These are phyloP conservation scores for Myxozyma monticola DNA, from an alignment of 805 yeast genomes.

Conservation along the genomic window DNA sequence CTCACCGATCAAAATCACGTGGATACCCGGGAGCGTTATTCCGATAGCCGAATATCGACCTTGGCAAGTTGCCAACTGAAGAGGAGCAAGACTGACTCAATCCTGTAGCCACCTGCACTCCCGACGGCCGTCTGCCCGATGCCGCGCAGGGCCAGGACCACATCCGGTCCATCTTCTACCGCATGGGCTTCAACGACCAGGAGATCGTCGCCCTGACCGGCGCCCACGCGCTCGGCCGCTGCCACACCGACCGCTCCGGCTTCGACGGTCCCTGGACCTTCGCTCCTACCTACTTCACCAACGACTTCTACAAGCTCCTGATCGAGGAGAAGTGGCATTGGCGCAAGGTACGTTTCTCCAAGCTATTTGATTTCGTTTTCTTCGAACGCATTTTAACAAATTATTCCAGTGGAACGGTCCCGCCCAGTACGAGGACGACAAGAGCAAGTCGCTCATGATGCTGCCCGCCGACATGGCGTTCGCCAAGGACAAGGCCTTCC, in stretches of 20 bases:
- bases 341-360: too few relatives aligned
- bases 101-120: conserved; percentile 46
- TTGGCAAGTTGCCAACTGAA: too few relatives aligned
- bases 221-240: conserved; percentile 64
- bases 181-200: conserved; percentile 58
- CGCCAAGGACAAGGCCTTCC: conserved; percentile 55
- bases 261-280: conserved; percentile 90
- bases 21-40: too few relatives aligned
- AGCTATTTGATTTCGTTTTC: conserved; percentile 4
- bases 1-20: too few relatives aligned
- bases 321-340: conserved; percentile 54
- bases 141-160: conserved; percentile 57
- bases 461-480: conserved; percentile 76
- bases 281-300: conserved; percentile 67
- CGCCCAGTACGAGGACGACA: conserved; percentile 61
- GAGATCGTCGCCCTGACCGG: conserved; percentile 65
- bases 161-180: conserved; percentile 53
- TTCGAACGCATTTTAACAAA: conserved; percentile 48
- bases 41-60: too few relatives aligned
- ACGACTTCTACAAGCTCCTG: conserved; percentile 63
- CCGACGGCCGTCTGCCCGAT: conserved; percentile 63
- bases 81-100: too few relatives aligned
- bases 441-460: conserved; percentile 64
- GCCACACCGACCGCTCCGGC: conserved; percentile 66
- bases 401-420: conserved; percentile 35